A percentile compares a stretch with the other conserved stretches of the same genome.
Conservation (phyloP, 305 asterid species). For the Rubia tinctorum region DNA sequence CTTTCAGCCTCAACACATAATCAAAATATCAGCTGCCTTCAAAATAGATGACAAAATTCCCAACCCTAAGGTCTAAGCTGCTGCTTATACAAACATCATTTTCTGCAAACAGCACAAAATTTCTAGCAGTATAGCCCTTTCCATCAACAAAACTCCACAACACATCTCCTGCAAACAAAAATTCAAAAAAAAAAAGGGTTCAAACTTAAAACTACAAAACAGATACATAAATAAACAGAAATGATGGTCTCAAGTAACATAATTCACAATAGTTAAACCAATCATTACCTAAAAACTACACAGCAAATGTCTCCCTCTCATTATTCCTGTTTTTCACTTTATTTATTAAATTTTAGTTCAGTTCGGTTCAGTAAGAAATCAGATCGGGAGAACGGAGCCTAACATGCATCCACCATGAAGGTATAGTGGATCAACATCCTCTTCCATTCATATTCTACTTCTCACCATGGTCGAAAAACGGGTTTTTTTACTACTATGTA, state of each 20-base stretch:
- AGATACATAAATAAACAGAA: neutral
- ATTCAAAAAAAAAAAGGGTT: neutral
- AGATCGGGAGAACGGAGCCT: no score
- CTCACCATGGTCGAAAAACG: no score
- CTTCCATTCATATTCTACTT: no score
- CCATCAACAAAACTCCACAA: neutral
- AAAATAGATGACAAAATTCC: neutral
- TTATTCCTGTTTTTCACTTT: no score
- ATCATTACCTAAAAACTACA: no score
- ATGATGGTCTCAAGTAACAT: neutral
- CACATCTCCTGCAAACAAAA: neutral
- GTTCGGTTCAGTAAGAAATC: no score
- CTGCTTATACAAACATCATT: neutral
- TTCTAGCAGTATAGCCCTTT: neutral
- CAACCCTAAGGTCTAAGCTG: neutral
- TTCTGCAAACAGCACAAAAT: neutral
- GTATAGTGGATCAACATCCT: no score
- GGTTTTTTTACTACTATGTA: neutral
- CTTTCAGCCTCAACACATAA: neutral
- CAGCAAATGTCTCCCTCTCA: no score
- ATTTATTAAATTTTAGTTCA: no score
- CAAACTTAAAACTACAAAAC: neutral
- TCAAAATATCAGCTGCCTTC: neutral
- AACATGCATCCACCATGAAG: no score
- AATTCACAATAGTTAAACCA: no score